Base-by-base conservation (phyloP, 305 asterid genomes). In the Fraxinus greggii region DNA sequence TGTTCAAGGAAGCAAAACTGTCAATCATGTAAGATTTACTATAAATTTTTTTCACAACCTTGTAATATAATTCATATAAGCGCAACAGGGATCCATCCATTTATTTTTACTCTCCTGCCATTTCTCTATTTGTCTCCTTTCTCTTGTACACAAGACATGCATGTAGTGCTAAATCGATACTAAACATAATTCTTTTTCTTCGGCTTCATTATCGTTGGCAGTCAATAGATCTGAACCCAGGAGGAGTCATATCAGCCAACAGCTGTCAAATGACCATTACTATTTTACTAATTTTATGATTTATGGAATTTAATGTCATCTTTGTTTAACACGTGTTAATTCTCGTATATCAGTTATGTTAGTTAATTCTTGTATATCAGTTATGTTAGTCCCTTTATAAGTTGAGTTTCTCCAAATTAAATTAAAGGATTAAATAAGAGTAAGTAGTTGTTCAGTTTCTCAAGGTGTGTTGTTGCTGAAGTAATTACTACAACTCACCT, bases 101-200 rank as follows among this genome's bases (percentile, higher is more conserved):
- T 21, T 61, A 21, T 61, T 8, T 9, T 32, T 19, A 17, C 48
- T 67, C 33, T 33, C 12, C 61, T 32, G 21, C 5, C 5, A 23
- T 26, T 78, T 80, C 83, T 59, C 29, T 69, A 7, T 33, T 73
- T 73, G 51, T 8, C n/a, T 65, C 42, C 73, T 69, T 38, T 29
- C 29, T 48, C 38, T 59, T 31, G 61, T 67, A 3, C 26, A 15
- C 26, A 48, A 54, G 35, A 15, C 23, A 26, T 24, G 38, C 65
- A 32, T 4, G 63, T 56, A 38, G 63, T 40, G 61, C 63, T 29
- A 17, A 69, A n/a, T 23, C 10, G 54, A 19, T 72, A 33, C 17
- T 51, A 21, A 29, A 40, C 31, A 67, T 63, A 5, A 7, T 13
- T 28, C 21, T 24, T 29, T 31, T 21, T 23, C 79, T 54, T 72